These are phyloP conservation scores for Cicer chorassanicum DNA, from an alignment of 306 rosid genomes.

Conservation along the genomic window DNA sequence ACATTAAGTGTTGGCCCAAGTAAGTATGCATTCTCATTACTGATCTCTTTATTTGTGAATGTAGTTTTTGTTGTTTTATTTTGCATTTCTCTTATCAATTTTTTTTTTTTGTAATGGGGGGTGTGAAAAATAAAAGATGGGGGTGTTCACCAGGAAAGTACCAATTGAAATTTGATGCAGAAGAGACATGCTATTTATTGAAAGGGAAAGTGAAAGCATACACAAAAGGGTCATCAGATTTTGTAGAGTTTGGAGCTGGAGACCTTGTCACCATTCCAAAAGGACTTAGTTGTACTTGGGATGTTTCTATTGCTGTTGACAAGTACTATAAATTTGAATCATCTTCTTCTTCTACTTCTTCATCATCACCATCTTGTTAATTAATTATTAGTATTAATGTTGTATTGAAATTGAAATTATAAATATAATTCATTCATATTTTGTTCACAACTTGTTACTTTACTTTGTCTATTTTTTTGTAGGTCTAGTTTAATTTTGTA, in stretches of 20 bases:
- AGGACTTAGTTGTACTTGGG: conserved; percentile 99
- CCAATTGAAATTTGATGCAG: conserved; percentile 90
- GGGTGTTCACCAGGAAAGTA: conserved; percentile 96
- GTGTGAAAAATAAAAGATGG: conserved; percentile 63
- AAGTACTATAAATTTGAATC: conserved; percentile 94
- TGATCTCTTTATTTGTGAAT: background rate
- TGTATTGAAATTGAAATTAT: background rate
- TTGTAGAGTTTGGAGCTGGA: conserved; percentile 92
- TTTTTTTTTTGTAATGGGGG: background rate
- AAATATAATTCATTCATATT: conserved; percentile 16
- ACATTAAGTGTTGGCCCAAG: conserved; percentile 98
- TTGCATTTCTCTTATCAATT: background rate
- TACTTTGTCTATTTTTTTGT: conserved; percentile 8
- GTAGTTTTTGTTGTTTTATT: background rate
- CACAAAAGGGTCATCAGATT: conserved; percentile 79
- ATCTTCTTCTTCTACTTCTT: conserved; percentile 35
- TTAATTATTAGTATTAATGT: background rate
- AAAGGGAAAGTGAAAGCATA: conserved; percentile 92
- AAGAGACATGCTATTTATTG: conserved; percentile 87
- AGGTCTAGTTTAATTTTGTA: background rate
- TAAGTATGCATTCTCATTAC: conserved; percentile 39
- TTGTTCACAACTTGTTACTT: background rate
- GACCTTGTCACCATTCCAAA: conserved; percentile 89
- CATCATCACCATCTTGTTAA: conserved; percentile 11
- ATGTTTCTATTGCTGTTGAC: conserved; percentile 89